These are phyloP conservation scores for Xylaria sp. DNA, from an alignment of 2,329 filamentous ascomycete species.

Conservation along the genomic window DNA sequence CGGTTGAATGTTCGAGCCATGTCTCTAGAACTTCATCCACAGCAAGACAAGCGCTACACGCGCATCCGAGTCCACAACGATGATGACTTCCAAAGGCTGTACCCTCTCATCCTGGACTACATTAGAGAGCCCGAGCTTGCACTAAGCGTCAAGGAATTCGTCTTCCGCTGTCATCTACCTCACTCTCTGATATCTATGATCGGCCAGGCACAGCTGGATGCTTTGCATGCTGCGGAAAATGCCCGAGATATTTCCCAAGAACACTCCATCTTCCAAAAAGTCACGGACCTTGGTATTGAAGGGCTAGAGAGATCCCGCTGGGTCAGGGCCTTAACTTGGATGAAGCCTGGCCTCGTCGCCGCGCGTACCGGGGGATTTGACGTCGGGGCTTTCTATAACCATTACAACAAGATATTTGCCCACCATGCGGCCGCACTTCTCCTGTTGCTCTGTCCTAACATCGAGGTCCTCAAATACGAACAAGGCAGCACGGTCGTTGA, in stretches of 20 bases:
- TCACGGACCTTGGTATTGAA: slow-evolving; percentile 18
- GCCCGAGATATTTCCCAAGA: slow-evolving; percentile 22
- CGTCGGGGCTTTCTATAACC: background rate
- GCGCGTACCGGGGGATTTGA: background rate
- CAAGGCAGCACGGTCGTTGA: slow-evolving; percentile 15
- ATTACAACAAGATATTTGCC: slow-evolving; percentile 10
- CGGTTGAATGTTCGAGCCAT: background rate
- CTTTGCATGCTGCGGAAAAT: slow-evolving; percentile 5
- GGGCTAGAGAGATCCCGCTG: slow-evolving; percentile 14
- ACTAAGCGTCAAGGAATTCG: slow-evolving; percentile 24
- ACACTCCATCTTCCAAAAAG: slow-evolving; percentile 14
- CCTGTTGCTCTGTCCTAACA: slow-evolving; percentile 25
- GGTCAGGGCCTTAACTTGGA: slow-evolving; percentile 24
- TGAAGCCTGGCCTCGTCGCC: slow-evolving; percentile 26
- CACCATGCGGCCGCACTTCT: slow-evolving; percentile 23
- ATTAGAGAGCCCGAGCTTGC: slow-evolving; percentile 25
- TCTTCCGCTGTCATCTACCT: slow-evolving; percentile 14
- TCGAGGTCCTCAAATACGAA: slow-evolving; percentile 23
- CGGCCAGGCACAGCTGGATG: background rate
- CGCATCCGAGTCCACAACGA: slow-evolving; percentile 18
- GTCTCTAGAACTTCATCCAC: slow-evolving; percentile 14
- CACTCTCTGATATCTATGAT: background rate
- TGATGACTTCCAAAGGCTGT: slow-evolving; percentile 16
- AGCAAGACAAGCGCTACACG: slow-evolving; percentile 15
- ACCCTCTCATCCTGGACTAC: slow-evolving; percentile 26